Base-by-base conservation (phyloP, 257 asterid species). In the Gentiana macrophylla region DNA sequence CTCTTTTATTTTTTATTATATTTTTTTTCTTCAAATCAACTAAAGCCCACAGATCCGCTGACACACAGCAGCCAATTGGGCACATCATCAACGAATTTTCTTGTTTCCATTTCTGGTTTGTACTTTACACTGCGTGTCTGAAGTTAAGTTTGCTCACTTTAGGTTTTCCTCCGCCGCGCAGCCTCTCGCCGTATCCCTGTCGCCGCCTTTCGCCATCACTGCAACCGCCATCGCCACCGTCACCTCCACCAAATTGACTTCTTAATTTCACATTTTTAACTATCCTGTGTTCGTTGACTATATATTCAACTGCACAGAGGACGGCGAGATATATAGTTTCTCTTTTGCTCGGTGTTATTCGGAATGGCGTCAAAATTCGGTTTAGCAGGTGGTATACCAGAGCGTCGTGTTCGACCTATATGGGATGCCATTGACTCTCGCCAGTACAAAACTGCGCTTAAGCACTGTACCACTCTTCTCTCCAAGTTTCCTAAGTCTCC, bases 351-450 rank as follows among this genome's bases (percentile, higher is more conserved):
- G 9, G 34, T 55, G 41, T 32, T 3, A 41, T 8, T 61, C 12
- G 24, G 24, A 57, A 91, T 91, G 97, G 77, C 97, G 12, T 85
- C 99, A 12, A 92, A 85, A 70, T 78, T 87, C 68, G 98, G 97
- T 49, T 72, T 92, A 52, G 89, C 89, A 58, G 94, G 97, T 32
- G 99, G 94, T 59, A 76, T 88, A 43, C 94, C 95, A 77, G 99
- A 88, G 84, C 89, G 95, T 35, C 76, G 95, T 62, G 94, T 85
- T 67, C 94, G 94, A 57, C 94, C 94, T 60, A 77, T 92, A 53
- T 83, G 97, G 97, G 99, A 92, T 58, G 94, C 97, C 69, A 77
- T 92, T 58, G 94, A 88, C 62, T 80, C 95, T 56, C 97, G 97
- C 62, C 95, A 85, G 84, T 88, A 75, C 84, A 92, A 83, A 75